Evolutionary conservation across 208 protist species (phyloP).

Genomic region (Leishmania aethiopica): DNA sequence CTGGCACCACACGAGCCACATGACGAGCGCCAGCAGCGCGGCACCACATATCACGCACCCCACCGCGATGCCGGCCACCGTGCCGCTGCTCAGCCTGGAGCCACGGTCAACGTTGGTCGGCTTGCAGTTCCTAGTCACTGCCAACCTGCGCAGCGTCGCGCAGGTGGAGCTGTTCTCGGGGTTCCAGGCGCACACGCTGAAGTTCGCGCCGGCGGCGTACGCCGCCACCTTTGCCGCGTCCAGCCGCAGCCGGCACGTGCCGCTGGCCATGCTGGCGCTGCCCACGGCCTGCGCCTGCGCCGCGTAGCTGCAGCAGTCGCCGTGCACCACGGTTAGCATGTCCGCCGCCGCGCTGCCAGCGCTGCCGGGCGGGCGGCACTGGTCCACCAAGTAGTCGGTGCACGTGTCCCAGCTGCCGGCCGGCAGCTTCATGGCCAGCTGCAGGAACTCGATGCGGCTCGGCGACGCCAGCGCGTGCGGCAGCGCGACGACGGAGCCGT

Average conservation of each 20-base stretch:
- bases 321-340: constrained; percentile 40
- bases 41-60: constrained; percentile 29
- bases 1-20: constrained; percentile 32
- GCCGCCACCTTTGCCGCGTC: constrained; percentile 17
- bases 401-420: constrained; percentile 34
- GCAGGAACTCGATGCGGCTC: constrained; percentile 30
- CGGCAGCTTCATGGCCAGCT: constrained; percentile 27
- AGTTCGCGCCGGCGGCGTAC: constrained; percentile 34
- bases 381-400: constrained; percentile 20
- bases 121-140: constrained; percentile 30
- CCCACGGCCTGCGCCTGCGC: constrained; percentile 36
- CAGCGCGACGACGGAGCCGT: constrained; percentile 38
- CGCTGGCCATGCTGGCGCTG: constrained; percentile 22
- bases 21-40: constrained; percentile 27
- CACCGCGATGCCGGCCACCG: constrained; percentile 43
- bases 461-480: constrained; percentile 21
- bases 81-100: constrained; percentile 30
- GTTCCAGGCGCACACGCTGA: constrained; percentile 57
- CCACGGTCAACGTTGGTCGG: background rate
- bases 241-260: constrained; percentile 38
- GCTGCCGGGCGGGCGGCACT: constrained; percentile 34
- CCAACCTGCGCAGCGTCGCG: constrained; percentile 36
- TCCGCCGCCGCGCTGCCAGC: constrained; percentile 2
- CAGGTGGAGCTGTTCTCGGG: constrained; percentile 38
- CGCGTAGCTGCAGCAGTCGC: constrained; percentile 46